Base-by-base conservation (phyloP, 2,329 filamentous ascomycete genomes). In the Aspergillus glaucus region DNA sequence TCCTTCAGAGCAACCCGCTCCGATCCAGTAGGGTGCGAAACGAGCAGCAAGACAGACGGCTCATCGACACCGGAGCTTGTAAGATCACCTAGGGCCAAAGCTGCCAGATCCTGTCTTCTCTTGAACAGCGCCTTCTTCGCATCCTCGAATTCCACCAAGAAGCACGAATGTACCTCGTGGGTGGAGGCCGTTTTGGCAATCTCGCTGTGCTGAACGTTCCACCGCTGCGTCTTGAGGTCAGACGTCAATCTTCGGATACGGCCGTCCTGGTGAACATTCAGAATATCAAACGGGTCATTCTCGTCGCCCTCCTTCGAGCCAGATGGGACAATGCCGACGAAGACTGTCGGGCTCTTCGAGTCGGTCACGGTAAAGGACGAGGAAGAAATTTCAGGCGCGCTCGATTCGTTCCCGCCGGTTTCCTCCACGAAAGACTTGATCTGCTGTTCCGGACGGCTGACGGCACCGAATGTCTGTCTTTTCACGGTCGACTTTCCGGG, bases 391-490 rank as follows among this genome's bases (percentile, higher is more conserved):
- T 51, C 59, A 4, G 63, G 62, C 17, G 63, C 66, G 46, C 53
- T 64, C 14, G 59, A 62, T 48, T 59, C 61, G 42, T 52, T 64
- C 12, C 57, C 56, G 15, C 61, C 55, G 30, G 63, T 64, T 47
- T 78, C 73, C 51, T 83, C 80, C 15, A 72, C 66, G 50, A 82
- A 82, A 50, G 74, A 76, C 32, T 81, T 67, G 6, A 84, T 64
- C 49, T 79, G 73, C 34, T 73, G 67, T 48, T 76, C 75, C 4
- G 74, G 70, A 43, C 71, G 69, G 40, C 67, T 70, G 3, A 77
- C 64, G 4, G 76, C 75, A 45, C 75, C 75, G 60, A 81, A 84
- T 17, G 80, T 84, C 46, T 76, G 76, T 57, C 81, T 74, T 48
- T 73, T 75, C 1, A 75, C 68, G 3, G 63, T 57, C 9, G 65